These are phyloP conservation scores for Hansenula lynferdii DNA, from an alignment of 1,139 yeast species.

Conservation along the genomic window DNA sequence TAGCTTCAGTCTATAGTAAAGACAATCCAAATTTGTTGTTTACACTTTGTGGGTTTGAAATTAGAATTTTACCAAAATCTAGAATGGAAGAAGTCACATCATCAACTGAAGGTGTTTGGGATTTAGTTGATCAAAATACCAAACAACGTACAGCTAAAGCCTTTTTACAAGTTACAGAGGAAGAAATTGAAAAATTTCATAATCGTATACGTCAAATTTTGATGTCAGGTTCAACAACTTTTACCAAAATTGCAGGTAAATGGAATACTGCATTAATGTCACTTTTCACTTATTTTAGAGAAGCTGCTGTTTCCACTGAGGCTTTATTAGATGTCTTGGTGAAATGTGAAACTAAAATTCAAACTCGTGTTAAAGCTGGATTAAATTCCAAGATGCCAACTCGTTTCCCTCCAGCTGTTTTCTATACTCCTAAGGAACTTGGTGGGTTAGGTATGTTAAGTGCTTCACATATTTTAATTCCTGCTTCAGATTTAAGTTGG, in stretches of 20 bases:
- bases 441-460: conserved; percentile 98
- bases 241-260: conserved; percentile 88
- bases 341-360: conserved; percentile 89
- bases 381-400: conserved; percentile 98
- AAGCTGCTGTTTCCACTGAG: conserved; percentile 86
- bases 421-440: conserved; percentile 93
- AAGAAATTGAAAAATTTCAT: conserved; percentile 74
- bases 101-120: conserved; percentile 87
- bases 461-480: conserved; percentile 93
- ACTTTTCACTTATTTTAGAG: conserved; percentile 84
- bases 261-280: conserved; percentile 95
- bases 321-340: conserved; percentile 76
- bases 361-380: conserved; percentile 92
- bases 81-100: conserved; percentile 49
- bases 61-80: conserved; percentile 74
- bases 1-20: conserved; percentile 82
- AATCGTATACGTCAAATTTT: conserved; percentile 84
- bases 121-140: conserved; percentile 61
- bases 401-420: conserved; percentile 97
- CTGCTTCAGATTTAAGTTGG: conserved; percentile 89
- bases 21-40: conserved; percentile 88
- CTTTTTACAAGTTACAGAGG: conserved; percentile 74
- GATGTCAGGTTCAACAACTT: conserved; percentile 95
- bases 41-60: conserved; percentile 94
- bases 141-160: conserved; percentile 92